Evolutionary conservation across 2,329 filamentous ascomycete genomes (phyloP).

Genomic region (Samsoniella hepiali): DNA sequence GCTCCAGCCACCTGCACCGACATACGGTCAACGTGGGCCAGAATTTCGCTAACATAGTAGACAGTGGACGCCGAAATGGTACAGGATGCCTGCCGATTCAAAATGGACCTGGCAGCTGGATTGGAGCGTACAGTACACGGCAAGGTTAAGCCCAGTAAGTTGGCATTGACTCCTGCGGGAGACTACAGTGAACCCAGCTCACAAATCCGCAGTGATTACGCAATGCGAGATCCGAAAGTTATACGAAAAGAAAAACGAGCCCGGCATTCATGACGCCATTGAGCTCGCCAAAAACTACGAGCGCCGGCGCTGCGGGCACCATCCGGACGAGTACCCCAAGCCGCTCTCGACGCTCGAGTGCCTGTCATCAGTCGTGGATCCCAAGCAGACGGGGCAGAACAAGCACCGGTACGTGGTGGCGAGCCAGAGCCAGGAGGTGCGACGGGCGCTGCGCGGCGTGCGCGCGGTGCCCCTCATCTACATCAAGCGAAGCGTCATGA

Average conservation of each 20-base stretch:
- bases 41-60: slow-evolving; percentile 24
- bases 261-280: slow-evolving; percentile 59
- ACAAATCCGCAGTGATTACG: slow-evolving; percentile 60
- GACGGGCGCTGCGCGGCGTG: slow-evolving; percentile 62
- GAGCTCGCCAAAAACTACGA: slow-evolving; percentile 72
- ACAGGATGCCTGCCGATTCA: slow-evolving; percentile 74
- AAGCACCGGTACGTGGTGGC: slow-evolving; percentile 79
- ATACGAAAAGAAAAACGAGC: slow-evolving; percentile 59
- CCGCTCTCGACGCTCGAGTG: slow-evolving; percentile 70
- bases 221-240: slow-evolving; percentile 79
- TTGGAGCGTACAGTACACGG: slow-evolving; percentile 83
- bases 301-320: slow-evolving; percentile 74
- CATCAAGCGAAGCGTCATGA: slow-evolving; percentile 74
- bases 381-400: slow-evolving; percentile 67
- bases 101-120: slow-evolving; percentile 79
- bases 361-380: slow-evolving; percentile 71
- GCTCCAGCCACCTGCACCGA: slow-evolving; percentile 7
- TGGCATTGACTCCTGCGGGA: neutral
- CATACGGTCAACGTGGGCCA: neutral
- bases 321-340: slow-evolving; percentile 66
- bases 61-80: slow-evolving; percentile 81
- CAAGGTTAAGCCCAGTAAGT: slow-evolving; percentile 74
- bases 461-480: slow-evolving; percentile 75
- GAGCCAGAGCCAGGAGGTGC: slow-evolving; percentile 64
- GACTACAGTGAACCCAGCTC: neutral